These are phyloP conservation scores for Agaricus blazei DNA, from an alignment of 768 basidiomycete genomes.

Conservation along the genomic window DNA sequence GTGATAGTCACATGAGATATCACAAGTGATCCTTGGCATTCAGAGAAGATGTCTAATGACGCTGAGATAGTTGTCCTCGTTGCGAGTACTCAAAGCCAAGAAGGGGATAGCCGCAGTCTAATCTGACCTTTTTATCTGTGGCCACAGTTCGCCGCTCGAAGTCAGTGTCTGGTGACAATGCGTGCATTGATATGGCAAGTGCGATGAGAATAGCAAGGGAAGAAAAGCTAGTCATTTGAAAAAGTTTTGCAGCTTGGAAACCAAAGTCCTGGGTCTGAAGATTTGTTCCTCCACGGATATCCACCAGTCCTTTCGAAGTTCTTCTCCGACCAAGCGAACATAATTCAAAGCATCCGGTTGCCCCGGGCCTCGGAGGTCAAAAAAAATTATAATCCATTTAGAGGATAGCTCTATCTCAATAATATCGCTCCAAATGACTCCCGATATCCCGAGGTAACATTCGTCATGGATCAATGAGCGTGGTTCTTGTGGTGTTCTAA, in stretches of 20 bases:
- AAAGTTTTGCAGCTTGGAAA: background rate
- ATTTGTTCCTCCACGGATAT: background rate
- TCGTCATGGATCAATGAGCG: constrained; percentile 47
- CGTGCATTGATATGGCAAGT: background rate
- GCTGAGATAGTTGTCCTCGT: background rate
- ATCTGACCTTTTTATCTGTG: background rate
- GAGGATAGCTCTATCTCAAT: constrained; percentile 1
- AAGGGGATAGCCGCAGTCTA: background rate
- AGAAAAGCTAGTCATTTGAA: background rate
- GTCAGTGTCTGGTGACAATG: background rate
- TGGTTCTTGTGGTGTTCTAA: constrained; percentile 56
- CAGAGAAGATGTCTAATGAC: too few relatives aligned
- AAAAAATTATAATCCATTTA: constrained; percentile 1
- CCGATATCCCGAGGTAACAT: background rate
- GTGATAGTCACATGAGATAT: too few relatives aligned
- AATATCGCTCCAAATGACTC: background rate
- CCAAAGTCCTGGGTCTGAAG: background rate
- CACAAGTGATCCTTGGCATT: too few relatives aligned
- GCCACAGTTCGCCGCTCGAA: too few relatives aligned
- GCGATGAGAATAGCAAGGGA: background rate
- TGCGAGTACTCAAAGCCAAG: background rate
- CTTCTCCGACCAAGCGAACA: background rate
- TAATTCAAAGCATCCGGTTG: background rate
- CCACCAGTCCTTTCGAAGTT: background rate
- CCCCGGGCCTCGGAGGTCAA: background rate